Conservation (phyloP, 305 asterid genomes). For the Striga hermonthica region DNA sequence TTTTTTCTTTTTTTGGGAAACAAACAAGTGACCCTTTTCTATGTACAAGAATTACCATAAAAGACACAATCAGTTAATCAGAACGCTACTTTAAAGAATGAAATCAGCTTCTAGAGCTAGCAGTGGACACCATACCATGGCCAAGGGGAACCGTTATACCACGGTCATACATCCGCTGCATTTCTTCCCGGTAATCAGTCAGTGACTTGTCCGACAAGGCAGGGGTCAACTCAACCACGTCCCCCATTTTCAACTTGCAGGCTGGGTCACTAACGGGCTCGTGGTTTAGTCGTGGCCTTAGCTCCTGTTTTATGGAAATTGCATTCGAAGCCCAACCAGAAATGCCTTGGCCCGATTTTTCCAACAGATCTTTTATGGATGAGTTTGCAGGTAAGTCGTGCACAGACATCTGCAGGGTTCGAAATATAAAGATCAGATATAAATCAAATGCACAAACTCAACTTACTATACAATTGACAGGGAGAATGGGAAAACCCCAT, state of each 20-base stretch:
- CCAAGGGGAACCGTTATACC: conserved; percentile 37
- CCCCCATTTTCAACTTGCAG: conserved; percentile 90
- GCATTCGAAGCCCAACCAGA: conserved; percentile 60
- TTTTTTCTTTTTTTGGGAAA: not conserved
- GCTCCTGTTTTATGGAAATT: conserved; percentile 69
- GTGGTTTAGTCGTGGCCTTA: conserved; percentile 77
- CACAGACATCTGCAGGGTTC: conserved; percentile 78
- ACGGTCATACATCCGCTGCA: conserved; percentile 81
- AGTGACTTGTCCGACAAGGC: conserved; percentile 82
- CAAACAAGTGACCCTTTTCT: conserved; percentile 32
- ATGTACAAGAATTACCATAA: conserved; percentile 40
- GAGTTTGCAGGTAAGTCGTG: conserved; percentile 80
- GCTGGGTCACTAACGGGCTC: conserved; percentile 61
- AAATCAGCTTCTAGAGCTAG: conserved; percentile 58
- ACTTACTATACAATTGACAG: too few relatives aligned
- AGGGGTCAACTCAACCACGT: conserved; percentile 82
- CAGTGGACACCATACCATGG: conserved; percentile 12
- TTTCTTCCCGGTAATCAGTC: conserved; percentile 76
- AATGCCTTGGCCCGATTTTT: conserved; percentile 56
- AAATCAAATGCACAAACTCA: not conserved
- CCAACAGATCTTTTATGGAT: conserved; percentile 68
- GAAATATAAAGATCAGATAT: conserved; percentile 1
- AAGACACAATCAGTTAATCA: conserved; percentile 5
- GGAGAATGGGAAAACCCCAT: too few relatives aligned
- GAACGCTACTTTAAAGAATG: conserved; percentile 36